Percentiles rank a stretch among this genome's conserved stretches.
phyloP scores from a whole-genome alignment of 768 basidiomycete genomes.

The Collybia mongolica region DNA sequence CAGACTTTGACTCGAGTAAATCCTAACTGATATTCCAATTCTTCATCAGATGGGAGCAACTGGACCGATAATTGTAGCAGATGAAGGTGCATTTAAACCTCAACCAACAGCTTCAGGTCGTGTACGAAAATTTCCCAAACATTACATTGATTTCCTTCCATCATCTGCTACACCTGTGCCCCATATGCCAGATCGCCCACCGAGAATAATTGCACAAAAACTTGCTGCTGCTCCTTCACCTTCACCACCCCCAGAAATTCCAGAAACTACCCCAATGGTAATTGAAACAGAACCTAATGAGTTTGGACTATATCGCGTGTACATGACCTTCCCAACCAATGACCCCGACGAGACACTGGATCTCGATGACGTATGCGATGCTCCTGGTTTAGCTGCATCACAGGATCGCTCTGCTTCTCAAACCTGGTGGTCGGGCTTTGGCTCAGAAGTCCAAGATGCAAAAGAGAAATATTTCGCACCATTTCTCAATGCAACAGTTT shows the following conservation, averaged over 20 bases:
- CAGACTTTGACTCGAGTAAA: too few species aligned
- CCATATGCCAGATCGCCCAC: not conserved
- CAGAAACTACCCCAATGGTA: not conserved
- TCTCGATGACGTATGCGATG: not conserved
- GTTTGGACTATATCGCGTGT: not conserved
- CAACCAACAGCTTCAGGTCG: not conserved
- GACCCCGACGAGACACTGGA: not conserved
- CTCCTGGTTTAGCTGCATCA: not conserved
- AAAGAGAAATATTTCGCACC: constrained; percentile 6
- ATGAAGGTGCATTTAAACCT: not conserved
- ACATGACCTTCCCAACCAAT: not conserved
- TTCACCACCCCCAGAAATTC: not conserved
- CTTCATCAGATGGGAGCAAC: too few species aligned
- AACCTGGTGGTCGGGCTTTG: not conserved
- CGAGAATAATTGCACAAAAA: not conserved
- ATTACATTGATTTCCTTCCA: not conserved
- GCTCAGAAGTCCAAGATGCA: not conserved
- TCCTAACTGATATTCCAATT: too few species aligned
- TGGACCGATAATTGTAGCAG: too few species aligned
- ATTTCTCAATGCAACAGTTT: constrained; percentile 19
- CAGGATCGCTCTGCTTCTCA: too few species aligned
- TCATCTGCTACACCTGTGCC: not conserved
- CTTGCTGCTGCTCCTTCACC: not conserved
- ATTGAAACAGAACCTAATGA: not conserved
- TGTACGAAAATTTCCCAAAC: not conserved